Evolutionary conservation across 495 filamentous ascomycete genomes (phyloP).

Genomic region (Parathielavia hyrcaniae): DNA sequence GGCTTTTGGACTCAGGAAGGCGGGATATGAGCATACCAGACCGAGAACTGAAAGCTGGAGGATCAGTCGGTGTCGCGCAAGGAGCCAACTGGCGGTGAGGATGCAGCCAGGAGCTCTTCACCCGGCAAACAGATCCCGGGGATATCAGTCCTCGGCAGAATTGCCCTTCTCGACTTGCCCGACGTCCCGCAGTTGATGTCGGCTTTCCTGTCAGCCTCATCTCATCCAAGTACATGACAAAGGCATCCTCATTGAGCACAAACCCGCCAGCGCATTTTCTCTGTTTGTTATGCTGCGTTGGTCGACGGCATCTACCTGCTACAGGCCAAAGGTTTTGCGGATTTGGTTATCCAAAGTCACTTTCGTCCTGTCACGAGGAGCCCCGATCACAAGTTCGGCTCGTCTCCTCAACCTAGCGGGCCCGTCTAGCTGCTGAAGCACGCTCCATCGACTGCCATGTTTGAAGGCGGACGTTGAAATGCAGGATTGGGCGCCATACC

Average conservation of each 20-base stretch:
- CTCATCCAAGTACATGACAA: background rate
- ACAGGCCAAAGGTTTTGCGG: too few species aligned
- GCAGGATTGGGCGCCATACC: slow-evolving; percentile 14
- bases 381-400: slow-evolving; percentile 8
- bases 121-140: slow-evolving; percentile 5
- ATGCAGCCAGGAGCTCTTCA: slow-evolving; percentile 5
- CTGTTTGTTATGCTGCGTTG: slow-evolving; percentile 6
- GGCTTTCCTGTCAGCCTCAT: slow-evolving; percentile 4
- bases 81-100: slow-evolving; percentile 14
- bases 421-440: background rate
- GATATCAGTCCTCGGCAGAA: background rate
- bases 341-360: too few species aligned
- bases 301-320: background rate
- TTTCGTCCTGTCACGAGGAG: background rate
- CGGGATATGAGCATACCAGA: background rate
- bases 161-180: too few species aligned
- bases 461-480: slow-evolving; percentile 3
- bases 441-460: background rate
- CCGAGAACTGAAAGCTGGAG: background rate
- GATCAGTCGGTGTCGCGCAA: background rate
- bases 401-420: slow-evolving; percentile 3
- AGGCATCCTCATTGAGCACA: background rate
- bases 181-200: too few species aligned
- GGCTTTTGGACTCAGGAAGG: background rate
- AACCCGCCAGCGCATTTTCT: background rate